phyloP scores from a whole-genome alignment of 768 basidiomycete genomes.

The Auriscalpium microsporum region DNA sequence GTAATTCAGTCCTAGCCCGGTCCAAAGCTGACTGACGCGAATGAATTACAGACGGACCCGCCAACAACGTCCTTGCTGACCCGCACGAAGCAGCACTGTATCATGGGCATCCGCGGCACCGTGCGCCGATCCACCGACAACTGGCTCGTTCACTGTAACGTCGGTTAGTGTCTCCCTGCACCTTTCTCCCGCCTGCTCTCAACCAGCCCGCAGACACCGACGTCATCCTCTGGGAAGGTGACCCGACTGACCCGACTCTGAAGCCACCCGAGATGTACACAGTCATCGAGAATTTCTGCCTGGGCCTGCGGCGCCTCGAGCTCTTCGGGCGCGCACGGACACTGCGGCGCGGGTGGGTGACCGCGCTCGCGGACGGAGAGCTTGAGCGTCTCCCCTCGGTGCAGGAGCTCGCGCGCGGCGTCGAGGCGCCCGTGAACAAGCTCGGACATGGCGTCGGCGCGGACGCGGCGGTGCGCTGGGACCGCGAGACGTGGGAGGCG shows the following conservation, averaged over 20 bases:
- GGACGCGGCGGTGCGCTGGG: conserved; percentile 41
- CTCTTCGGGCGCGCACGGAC: conserved; percentile 69
- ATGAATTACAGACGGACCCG: conserved; percentile 55
- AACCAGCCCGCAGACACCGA: conserved; percentile 64
- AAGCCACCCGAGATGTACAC: conserved; percentile 96
- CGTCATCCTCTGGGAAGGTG: conserved; percentile 95
- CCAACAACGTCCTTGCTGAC: conserved; percentile 82
- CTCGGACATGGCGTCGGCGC: conserved; percentile 17
- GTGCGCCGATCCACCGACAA: conserved; percentile 90
- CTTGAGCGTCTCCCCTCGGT: conserved; percentile 40
- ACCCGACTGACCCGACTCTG: conserved; percentile 67
- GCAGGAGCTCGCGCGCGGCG: conserved; percentile 15
- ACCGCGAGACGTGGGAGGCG: conserved; percentile 57
- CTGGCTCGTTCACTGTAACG: conserved; percentile 97
- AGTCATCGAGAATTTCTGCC: conserved; percentile 95
- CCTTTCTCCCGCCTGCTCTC: conserved; percentile 5
- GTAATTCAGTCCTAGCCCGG: conserved; percentile 17
- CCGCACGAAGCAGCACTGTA: conserved; percentile 89
- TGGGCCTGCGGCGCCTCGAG: conserved; percentile 86
- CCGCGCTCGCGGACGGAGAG: conserved; percentile 62
- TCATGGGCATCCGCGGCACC: conserved; percentile 96
- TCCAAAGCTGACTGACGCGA: conserved; percentile 5
- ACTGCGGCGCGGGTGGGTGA: conserved; percentile 86
- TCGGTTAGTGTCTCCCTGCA: conserved; percentile 48
- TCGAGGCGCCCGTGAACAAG: conserved; percentile 8